Percentiles rank a stretch among this genome's conserved stretches.
Evolutionary conservation across 169 alveolate species (phyloP).

Genomic region (Babesia ovis): DNA sequence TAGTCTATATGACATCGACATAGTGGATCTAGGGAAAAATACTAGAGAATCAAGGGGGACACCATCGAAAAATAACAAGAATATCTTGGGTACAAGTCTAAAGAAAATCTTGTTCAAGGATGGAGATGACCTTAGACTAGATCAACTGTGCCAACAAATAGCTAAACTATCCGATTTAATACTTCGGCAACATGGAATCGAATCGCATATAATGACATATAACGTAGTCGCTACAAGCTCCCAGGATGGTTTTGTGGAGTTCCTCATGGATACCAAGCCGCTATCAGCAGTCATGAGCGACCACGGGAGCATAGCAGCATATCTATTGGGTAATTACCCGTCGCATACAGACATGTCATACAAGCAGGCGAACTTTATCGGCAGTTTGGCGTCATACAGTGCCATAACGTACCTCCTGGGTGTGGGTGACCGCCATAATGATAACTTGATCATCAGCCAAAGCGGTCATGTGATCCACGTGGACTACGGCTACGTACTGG

Average conservation of each 20-base stretch:
- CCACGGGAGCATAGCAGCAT: conserved; percentile 21
- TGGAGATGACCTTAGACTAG: conserved; percentile 96
- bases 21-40: background rate
- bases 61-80: background rate
- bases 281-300: conserved; percentile 27
- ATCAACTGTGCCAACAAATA: conserved; percentile 88
- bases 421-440: conserved; percentile 98
- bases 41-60: background rate
- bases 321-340: conserved; percentile 5
- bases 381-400: conserved; percentile 97
- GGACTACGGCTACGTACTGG: conserved; percentile 98
- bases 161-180: conserved; percentile 86
- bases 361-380: conserved; percentile 78
- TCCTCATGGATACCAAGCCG: conserved; percentile 71
- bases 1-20: no score
- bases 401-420: conserved; percentile 96
- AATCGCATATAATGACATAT: conserved; percentile 87
- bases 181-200: conserved; percentile 87
- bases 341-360: background rate
- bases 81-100: background rate
- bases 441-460: conserved; percentile 91
- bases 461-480: conserved; percentile 95
- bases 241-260: conserved; percentile 84
- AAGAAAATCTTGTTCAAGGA: conserved; percentile 84
- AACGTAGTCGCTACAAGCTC: conserved; percentile 79